Percentiles rank a stretch among this genome's conserved stretches.
Conservation (phyloP, 2,329 filamentous ascomycete genomes). For the Chrysoporthe austroafricana region DNA sequence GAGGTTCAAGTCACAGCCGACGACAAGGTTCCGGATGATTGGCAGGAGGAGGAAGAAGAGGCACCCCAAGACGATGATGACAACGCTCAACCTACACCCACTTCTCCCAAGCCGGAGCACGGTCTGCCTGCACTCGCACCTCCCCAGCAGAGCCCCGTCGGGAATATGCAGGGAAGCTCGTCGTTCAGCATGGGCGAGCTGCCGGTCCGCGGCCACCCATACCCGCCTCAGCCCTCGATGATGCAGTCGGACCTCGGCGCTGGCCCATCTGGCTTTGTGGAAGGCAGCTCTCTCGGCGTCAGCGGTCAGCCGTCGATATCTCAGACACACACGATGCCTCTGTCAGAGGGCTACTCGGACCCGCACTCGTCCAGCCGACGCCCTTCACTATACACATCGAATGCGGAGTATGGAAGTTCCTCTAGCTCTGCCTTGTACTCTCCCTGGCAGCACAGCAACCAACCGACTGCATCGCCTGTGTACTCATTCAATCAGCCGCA, state of each 20-base stretch:
- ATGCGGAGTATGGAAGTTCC: conserved; percentile 50
- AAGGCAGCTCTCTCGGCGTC: conserved; percentile 41
- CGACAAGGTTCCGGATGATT: conserved; percentile 54
- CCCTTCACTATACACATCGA: conserved; percentile 47
- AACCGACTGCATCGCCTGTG: conserved; percentile 46
- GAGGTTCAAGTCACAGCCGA: conserved; percentile 56
- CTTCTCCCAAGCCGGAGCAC: conserved; percentile 41
- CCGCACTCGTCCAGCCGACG: conserved; percentile 51
- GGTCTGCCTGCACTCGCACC: conserved; percentile 41
- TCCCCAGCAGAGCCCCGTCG: conserved; percentile 42
- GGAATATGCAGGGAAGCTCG: conserved; percentile 38
- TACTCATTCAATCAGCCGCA: conserved; percentile 52
- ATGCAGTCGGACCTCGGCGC: conserved; percentile 47
- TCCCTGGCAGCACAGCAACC: conserved; percentile 50
- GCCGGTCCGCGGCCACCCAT: conserved; percentile 48
- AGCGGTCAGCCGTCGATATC: conserved; percentile 42
- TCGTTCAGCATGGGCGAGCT: conserved; percentile 46
- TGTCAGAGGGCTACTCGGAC: conserved; percentile 51
- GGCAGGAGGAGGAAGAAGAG: conserved; percentile 48
- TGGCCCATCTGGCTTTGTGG: conserved; percentile 47
- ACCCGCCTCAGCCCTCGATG: conserved; percentile 41
- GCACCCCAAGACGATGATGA: conserved; percentile 50
- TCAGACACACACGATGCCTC: conserved; percentile 41
- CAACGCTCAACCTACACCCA: conserved; percentile 38
- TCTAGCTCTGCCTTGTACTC: conserved; percentile 46